Evolutionary conservation across 202 grass and related monocot genomes (phyloP).

Genomic region (Zoysia matrella): DNA sequence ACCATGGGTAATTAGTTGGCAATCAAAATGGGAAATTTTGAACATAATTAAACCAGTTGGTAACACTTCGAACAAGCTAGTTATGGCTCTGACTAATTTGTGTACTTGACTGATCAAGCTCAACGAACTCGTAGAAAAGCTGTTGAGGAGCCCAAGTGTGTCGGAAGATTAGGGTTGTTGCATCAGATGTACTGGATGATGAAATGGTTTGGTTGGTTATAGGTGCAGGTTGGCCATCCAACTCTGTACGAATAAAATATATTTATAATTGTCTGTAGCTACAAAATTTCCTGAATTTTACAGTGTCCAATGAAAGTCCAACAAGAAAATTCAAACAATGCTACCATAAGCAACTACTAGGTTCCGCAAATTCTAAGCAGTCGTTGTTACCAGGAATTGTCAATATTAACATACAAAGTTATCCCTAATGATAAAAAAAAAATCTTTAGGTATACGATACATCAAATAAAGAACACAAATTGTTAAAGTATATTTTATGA

Average conservation of each 20-base stretch:
- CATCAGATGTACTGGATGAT: background rate
- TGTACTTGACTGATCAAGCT: background rate
- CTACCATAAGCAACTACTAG: background rate
- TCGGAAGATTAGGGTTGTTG: background rate
- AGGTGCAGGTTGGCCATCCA: conserved; percentile 29
- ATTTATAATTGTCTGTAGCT: background rate
- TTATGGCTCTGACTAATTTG: background rate
- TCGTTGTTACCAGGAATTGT: too few relatives aligned
- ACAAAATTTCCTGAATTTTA: background rate
- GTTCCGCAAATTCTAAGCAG: too few relatives aligned
- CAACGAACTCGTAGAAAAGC: background rate
- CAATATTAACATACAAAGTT: too few relatives aligned
- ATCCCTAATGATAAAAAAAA: too few relatives aligned
- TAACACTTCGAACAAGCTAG: background rate
- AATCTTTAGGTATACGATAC: too few relatives aligned
- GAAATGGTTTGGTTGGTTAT: conserved; percentile 27
- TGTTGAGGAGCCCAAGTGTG: background rate
- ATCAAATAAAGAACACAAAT: too few relatives aligned
- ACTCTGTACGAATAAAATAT: background rate
- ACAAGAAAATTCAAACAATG: too few relatives aligned
- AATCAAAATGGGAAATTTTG: background rate
- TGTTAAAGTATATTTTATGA: too few relatives aligned
- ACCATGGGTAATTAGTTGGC: background rate
- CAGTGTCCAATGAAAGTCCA: background rate
- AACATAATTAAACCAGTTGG: background rate